Conservation (phyloP, 140 eudicot species). For the Anethum foeniculum region DNA sequence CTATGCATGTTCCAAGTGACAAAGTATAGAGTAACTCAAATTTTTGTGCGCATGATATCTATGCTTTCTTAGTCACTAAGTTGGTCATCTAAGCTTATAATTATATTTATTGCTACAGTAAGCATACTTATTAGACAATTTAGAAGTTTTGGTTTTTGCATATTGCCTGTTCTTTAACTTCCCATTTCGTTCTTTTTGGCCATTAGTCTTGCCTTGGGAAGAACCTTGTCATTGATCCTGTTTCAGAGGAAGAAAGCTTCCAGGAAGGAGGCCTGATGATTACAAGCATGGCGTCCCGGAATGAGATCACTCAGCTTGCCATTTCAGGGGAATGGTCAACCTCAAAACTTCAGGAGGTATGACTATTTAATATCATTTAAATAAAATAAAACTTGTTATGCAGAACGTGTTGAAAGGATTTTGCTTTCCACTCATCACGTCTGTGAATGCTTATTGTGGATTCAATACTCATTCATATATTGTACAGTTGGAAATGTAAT, state of each 20-base stretch:
- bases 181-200: background rate
- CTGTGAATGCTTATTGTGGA: background rate
- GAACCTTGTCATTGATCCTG: slow-evolving; percentile 79
- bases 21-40: background rate
- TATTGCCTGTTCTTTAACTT: background rate
- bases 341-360: slow-evolving; percentile 79
- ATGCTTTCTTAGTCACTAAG: background rate
- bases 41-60: background rate
- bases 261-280: slow-evolving; percentile 82
- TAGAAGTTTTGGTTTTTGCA: background rate
- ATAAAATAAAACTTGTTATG: background rate
- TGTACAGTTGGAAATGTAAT: background rate
- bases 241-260: slow-evolving; percentile 76
- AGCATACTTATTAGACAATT: background rate
- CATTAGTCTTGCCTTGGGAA: slow-evolving; percentile 66
- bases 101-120: background rate
- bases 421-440: background rate
- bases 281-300: slow-evolving; percentile 74
- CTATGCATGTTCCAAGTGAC: background rate
- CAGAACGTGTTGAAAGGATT: background rate
- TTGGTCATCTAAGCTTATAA: background rate
- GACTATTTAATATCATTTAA: background rate
- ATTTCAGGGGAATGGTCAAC: slow-evolving; percentile 90
- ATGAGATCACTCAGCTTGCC: slow-evolving; percentile 82
- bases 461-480: background rate